Evolutionary conservation across 352 stramenopile species (phyloP).

Genomic region (Thraustochytrium striatum): DNA sequence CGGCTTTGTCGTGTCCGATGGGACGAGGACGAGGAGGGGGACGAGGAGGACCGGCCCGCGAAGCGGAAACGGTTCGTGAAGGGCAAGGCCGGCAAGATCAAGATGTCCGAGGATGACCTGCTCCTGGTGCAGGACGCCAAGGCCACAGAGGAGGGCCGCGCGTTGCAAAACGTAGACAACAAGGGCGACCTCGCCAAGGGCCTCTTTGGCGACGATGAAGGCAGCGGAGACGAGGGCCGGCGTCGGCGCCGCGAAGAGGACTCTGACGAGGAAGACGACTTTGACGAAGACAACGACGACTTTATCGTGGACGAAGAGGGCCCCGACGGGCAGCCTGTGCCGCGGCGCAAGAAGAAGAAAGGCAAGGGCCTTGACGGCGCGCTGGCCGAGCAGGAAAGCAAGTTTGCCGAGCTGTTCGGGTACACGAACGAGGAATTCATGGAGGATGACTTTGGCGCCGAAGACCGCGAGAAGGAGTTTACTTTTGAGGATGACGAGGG

Average conservation of each 20-base stretch:
- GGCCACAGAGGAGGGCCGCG: neutral
- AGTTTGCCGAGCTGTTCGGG: constrained; percentile 9
- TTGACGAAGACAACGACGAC: constrained; percentile 6
- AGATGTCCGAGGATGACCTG: constrained; percentile 37
- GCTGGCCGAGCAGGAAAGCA: neutral
- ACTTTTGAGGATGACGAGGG: neutral
- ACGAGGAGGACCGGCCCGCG: neutral
- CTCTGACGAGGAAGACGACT: neutral
- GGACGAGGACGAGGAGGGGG: neutral
- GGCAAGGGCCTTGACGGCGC: neutral
- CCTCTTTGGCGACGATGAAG: neutral
- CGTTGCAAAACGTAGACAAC: neutral
- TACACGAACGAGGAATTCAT: constrained; percentile 24
- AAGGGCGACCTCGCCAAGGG: neutral
- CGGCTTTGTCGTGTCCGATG: neutral
- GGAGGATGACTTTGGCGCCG: neutral
- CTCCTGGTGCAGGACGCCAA: constrained; percentile 13
- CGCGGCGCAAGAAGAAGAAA: constrained; percentile 9
- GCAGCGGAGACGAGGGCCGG: too few relatives aligned
- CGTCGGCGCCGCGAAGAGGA: neutral
- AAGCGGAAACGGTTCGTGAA: constrained; percentile 15
- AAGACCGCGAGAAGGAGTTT: constrained; percentile 24
- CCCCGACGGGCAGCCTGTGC: neutral
- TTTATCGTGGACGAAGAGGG: constrained; percentile 30
- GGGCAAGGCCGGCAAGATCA: constrained; percentile 1